A percentile compares a stretch with the other conserved stretches of the same genome.
Evolutionary conservation across 2,329 filamentous ascomycete species (phyloP).

Genomic region (Pleomassaria siparia): DNA sequence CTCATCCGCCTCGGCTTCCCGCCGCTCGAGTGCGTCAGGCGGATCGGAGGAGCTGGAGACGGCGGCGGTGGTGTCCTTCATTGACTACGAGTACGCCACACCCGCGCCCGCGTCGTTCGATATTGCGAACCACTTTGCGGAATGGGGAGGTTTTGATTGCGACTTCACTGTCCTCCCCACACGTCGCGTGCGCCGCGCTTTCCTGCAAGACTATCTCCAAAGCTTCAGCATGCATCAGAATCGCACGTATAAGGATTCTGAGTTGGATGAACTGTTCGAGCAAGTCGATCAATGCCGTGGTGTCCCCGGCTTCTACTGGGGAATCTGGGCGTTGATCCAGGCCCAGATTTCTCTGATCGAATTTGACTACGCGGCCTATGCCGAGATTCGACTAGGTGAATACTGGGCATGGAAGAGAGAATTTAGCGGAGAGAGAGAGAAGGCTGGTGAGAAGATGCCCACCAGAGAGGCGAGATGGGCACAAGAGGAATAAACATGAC

Average conservation of each 20-base stretch:
- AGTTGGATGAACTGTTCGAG: conserved; percentile 68
- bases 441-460: conserved; percentile 61
- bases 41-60: conserved; percentile 27
- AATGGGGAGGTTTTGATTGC: conserved; percentile 97
- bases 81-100: conserved; percentile 97
- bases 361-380: conserved; percentile 94
- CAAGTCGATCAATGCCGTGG: conserved; percentile 89
- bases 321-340: conserved; percentile 95
- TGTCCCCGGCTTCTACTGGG: conserved; percentile 86
- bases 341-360: conserved; percentile 92
- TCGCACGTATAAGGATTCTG: conserved; percentile 51
- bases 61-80: conserved; percentile 61
- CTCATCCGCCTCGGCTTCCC: conserved; percentile 36
- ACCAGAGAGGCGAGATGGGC: conserved; percentile 82
- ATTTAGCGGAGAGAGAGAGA: conserved; percentile 61
- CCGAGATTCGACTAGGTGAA: conserved; percentile 81
- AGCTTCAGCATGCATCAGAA: conserved; percentile 60
- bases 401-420: conserved; percentile 92
- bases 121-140: conserved; percentile 95
- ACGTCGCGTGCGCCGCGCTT: conserved; percentile 71
- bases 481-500: conserved; percentile 48
- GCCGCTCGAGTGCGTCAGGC: conserved; percentile 35
- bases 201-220: conserved; percentile 79
- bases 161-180: conserved; percentile 84
- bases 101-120: conserved; percentile 95